Base-by-base conservation (phyloP, 345 rosid genomes). In the Brassica nigra region DNA sequence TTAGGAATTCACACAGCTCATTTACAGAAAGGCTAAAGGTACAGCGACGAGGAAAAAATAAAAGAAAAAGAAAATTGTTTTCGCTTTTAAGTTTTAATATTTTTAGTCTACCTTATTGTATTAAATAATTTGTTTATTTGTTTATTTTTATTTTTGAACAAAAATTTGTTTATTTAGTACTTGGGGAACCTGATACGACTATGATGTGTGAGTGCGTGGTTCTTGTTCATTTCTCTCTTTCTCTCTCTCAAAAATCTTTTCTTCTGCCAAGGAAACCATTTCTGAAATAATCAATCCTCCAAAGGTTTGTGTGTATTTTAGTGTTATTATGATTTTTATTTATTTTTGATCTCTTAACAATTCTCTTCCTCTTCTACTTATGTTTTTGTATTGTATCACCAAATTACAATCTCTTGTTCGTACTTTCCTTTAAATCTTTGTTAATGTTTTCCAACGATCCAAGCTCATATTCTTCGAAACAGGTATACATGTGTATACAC, bases 131-230 rank as follows among this genome's bases (percentile, higher is more conserved):
- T 23, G 65, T 15, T 70, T 62, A 62, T 70, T 76, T 47, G 18
- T 18, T 18, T 18, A 18, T 18, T 18, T 18, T 18, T 18, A 18
- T 18, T 18, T 18, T 18, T 18, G 18, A 18, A 18, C 18, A 18
- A 18, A 18, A 18, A 18, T 18, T 18, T 18, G 18, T 18, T 18
- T 18, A 18, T 18, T 18, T 18, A 47, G 12, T 47, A 47, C 49
- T 42, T 73, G 57, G 73, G 72, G 80, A 80, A 80, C 83, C 80
- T 78, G 83, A 63, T 80, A 80, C 83, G 77, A 70, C 76, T 76
- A 44, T 70, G 77, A 76, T 81, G 80, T 81, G 74, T 55, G 58
- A 71, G 77, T 76, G 81, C 77, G 81, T 81, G 84, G 84, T 81
- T 75, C 84, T 81, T 27, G 68, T 81, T 81, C 80, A 64, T 47